Conservation (phyloP, 208 protist species). For the Strigomonas galati region DNA sequence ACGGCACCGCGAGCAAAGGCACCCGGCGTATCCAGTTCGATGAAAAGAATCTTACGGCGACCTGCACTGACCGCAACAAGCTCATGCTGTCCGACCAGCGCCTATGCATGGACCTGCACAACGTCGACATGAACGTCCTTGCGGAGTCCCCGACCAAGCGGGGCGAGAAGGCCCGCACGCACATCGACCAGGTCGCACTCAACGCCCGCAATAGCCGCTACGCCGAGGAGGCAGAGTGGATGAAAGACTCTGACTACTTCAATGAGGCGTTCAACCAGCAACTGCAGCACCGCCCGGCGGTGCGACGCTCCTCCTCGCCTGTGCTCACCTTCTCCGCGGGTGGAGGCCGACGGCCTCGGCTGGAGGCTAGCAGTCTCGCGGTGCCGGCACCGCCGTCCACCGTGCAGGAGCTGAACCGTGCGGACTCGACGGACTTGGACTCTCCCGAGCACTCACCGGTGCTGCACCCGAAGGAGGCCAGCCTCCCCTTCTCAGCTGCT, state of each 20-base stretch:
- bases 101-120: constrained; percentile 3
- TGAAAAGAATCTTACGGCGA: constrained; percentile 15
- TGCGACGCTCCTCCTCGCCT: constrained; percentile 2
- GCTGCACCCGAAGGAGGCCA: too few species aligned
- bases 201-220: neutral
- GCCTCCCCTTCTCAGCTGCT: too few species aligned
- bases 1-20: neutral
- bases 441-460: too few species aligned
- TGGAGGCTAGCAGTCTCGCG: neutral
- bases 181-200: too few species aligned
- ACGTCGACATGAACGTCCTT: neutral
- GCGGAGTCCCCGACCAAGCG: neutral
- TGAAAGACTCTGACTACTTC: constrained; percentile 2
- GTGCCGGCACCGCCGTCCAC: too few species aligned
- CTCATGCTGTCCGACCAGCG: neutral
- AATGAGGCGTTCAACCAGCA: neutral
- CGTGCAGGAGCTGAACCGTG: too few species aligned
- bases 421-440: too few species aligned
- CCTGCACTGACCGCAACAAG: neutral
- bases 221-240: constrained; percentile 4
- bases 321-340: neutral
- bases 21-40: constrained; percentile 29
- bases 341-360: neutral
- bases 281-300: neutral
- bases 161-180: too few species aligned